Base-by-base conservation (phyloP, 1,284 basidiomycete species). In the Flammula alnicola region DNA sequence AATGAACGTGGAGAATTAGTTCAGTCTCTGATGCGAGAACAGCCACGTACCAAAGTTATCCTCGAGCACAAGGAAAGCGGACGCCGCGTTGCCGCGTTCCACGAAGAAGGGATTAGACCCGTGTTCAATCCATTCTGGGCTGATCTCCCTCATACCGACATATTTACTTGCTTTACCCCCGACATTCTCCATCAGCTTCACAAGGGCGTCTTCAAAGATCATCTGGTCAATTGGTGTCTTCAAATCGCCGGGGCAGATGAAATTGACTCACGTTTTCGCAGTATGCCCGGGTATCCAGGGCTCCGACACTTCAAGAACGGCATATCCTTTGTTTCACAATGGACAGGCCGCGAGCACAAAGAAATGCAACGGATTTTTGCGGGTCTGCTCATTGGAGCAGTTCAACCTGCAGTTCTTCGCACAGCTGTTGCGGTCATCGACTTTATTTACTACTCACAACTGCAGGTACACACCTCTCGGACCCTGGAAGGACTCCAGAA, bases 141-240 rank as follows among this genome's bases (percentile, higher is more conserved):
- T 0, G 46, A 65, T 42, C 54, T 71, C 2, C 69, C 69, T 4
- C 57, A 64, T 48, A 51, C 49, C 52, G 53, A 73, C 56, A 70
- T 72, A 11, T 67, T 64, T 49, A 10, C 40, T 1, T 54, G 47
- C 14, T 56, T 72, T 30, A 67, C 68, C 10, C 71, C 59, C 14
- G 53, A 63, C 41, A 14, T 63, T 59, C 61, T 73, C 5, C 71
- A 74, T 50, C 68, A 69, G 40, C 57, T 73, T 2, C 65, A 74
- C 55, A 70, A 74, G 51, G 71, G 71, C 2, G 50, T 70, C 7
- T 69, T 72, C 59, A 71, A 70, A 41, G 58, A 63, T 43, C 67
- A 70, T 33, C 60, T 69, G 1, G 57, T 68, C 3, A 62, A 56
- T 3, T 71, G 64, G 63, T 42, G 32, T n/a, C 45, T 51, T 14